Base-by-base conservation (phyloP, 2,329 filamentous ascomycete species). In the Colletotrichum cereale region DNA sequence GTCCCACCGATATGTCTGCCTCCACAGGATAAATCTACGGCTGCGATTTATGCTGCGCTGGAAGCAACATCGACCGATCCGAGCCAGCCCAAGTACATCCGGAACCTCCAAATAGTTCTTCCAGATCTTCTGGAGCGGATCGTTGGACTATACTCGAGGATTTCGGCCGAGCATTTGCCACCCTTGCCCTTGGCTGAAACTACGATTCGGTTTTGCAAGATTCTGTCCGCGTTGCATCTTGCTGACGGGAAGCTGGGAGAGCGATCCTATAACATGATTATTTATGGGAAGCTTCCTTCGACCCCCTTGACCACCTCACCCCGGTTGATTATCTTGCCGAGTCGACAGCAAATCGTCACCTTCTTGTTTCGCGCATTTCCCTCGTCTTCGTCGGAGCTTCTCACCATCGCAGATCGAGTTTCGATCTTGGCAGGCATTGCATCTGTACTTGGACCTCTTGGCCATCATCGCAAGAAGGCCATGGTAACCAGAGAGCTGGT, bases 401-500 rank as follows among this genome's bases (percentile, higher is more conserved):
- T 97, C 63, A 92, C 91, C 3, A 89, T 92, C 5, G 90, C 91
- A 12, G 95, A 97, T 80, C 88, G 93, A 29, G 90, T 93, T 14
- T 90, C 92, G 12, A 91, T 98, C 44, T 85, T 98, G 21, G 92
- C 94, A 75, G 96, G 95, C 16, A 94, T 98, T 74, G 92, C 94
- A 10, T 91, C 93, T n/a, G 90, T 97, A n/a, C 85, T 98, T 12
- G 92, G 94, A 0, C 86, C 89, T 7, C 82, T 99, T 10, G 94
- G 93, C 1, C 89, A 96, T 72, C 90, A 95, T 71, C 89, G 96
- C 68, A 98, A 98, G 82, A 97, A 97, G 81, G 95, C 93, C 5
- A 92, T 98, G 83, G 90, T 98, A 0, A 88, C 97, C 76, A 91
- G 93, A 75, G 95, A 98, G 77, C 87, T 98, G 61, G 88, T 99